Evolutionary conservation across 371 early-diverging fungal species (phyloP).

Genomic region (Mucor sp.): DNA sequence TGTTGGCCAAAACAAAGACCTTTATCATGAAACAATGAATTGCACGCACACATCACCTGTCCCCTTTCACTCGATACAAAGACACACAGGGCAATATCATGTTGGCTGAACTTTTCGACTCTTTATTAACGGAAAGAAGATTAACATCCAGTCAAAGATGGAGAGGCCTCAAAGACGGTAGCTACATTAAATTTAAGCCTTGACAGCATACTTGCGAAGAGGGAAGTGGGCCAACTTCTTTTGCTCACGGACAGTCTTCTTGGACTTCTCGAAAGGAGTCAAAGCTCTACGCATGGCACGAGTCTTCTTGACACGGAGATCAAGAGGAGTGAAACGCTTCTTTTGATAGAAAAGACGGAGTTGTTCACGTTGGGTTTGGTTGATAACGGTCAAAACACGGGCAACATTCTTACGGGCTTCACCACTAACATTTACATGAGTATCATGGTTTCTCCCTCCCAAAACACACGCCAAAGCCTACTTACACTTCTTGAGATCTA

Average conservation of each 20-base stretch:
- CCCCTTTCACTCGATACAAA: not conserved
- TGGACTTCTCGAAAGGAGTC: constrained; percentile 73
- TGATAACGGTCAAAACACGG: constrained; percentile 92
- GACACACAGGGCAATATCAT: not conserved
- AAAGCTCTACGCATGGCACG: constrained; percentile 95
- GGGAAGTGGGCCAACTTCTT: constrained; percentile 90
- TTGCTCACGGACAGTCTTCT: constrained; percentile 76
- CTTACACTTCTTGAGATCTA: constrained; percentile 82
- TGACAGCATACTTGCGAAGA: constrained; percentile 83
- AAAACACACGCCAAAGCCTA: constrained; percentile 1
- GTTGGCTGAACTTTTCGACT: not conserved
- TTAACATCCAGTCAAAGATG: not conserved
- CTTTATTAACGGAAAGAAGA: not conserved
- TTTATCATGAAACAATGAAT: not conserved
- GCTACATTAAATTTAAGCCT: constrained; percentile 63
- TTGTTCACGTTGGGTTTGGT: constrained; percentile 86
- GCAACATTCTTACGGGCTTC: constrained; percentile 93
- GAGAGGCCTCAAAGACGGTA: not conserved
- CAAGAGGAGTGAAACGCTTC: constrained; percentile 91
- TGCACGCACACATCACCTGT: not conserved
- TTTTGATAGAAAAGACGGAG: constrained; percentile 84
- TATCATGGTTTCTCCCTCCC: not conserved
- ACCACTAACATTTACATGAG: constrained; percentile 43
- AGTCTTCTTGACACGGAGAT: constrained; percentile 96
- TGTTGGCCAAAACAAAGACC: not conserved